Percentiles rank a stretch among this genome's conserved stretches.
These are phyloP conservation scores for Rhinocladiella mackenziei DNA, from an alignment of 2,329 filamentous ascomycete genomes.

Conservation along the genomic window DNA sequence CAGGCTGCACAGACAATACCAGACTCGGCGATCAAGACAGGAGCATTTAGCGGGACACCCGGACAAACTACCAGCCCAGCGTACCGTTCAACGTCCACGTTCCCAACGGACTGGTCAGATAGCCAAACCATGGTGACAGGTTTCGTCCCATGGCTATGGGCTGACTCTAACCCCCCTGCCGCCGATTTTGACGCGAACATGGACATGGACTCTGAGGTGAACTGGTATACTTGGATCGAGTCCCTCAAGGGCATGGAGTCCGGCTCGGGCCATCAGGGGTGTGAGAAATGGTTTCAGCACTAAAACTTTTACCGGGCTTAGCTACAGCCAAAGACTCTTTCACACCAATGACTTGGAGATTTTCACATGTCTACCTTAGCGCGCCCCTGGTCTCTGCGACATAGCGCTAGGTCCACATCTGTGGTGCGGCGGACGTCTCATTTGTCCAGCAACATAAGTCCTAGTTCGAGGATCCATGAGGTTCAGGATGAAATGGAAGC, in stretches of 20 bases:
- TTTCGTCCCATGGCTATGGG: slow-evolving; percentile 30
- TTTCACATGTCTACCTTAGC: no score
- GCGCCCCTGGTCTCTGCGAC: no score
- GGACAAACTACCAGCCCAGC: not conserved
- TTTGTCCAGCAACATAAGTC: no score
- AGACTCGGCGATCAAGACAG: not conserved
- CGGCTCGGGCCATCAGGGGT: no score
- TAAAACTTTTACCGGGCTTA: no score
- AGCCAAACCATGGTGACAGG: slow-evolving; percentile 16
- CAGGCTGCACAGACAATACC: slow-evolving; percentile 1
- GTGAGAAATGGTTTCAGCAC: no score
- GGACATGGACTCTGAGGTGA: slow-evolving; percentile 34
- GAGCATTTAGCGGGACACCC: not conserved
- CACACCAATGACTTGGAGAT: no score
- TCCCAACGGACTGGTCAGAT: slow-evolving; percentile 12
- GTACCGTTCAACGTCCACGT: slow-evolving; percentile 14
- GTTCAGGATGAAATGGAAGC: no score
- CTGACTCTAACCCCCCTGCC: slow-evolving; percentile 24
- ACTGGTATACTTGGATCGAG: slow-evolving; percentile 41
- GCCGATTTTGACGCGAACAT: slow-evolving; percentile 27
- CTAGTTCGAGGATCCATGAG: no score
- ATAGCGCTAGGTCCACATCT: no score
- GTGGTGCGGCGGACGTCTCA: no score
- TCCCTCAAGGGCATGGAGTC: slow-evolving; percentile 34
- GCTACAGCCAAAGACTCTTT: no score